A percentile compares a stretch with the other conserved stretches of the same genome.
Conservation (phyloP, 31 red algal genomes). For the Porphyra umbilicalis region DNA sequence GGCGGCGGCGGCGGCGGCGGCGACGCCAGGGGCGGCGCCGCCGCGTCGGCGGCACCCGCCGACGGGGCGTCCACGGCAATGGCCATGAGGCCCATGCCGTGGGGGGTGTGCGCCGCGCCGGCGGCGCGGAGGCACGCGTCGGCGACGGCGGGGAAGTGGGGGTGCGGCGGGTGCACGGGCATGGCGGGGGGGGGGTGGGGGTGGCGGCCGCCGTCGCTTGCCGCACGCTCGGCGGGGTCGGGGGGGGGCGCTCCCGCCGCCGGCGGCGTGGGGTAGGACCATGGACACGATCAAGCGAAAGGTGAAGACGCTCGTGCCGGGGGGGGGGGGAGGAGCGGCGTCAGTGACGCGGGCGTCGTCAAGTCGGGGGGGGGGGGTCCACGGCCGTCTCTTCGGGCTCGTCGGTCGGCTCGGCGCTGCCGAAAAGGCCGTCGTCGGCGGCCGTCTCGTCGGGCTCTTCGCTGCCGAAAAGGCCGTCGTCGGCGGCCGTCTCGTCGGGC, state of each 20-base stretch:
- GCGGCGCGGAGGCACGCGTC: not conserved
- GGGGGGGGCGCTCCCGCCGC: too few relatives aligned
- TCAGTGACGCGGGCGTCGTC: too few relatives aligned
- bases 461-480: not conserved
- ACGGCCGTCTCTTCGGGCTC: not conserved
- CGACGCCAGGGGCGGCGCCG: not conserved
- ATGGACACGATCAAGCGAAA: not conserved
- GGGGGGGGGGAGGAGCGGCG: not conserved
- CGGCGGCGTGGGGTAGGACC: too few relatives aligned
- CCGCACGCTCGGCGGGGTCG: too few relatives aligned
- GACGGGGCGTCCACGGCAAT: not conserved
- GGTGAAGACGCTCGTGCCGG: not conserved
- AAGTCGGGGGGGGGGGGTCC: not conserved
- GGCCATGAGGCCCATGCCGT: not conserved
- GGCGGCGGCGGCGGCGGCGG: not conserved
- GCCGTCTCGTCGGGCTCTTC: not conserved
- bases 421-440: not conserved
- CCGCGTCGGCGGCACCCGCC: not conserved
- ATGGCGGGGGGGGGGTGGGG: too few relatives aligned
- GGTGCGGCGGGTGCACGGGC: not conserved
- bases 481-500: too few relatives aligned
- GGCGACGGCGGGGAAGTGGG: not conserved
- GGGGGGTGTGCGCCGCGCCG: not conserved
- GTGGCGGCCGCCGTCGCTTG: too few relatives aligned
- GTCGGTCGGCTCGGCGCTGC: not conserved